Evolutionary conservation across 2,329 filamentous ascomycete species (phyloP).

Genomic region (Shiraia sp.): DNA sequence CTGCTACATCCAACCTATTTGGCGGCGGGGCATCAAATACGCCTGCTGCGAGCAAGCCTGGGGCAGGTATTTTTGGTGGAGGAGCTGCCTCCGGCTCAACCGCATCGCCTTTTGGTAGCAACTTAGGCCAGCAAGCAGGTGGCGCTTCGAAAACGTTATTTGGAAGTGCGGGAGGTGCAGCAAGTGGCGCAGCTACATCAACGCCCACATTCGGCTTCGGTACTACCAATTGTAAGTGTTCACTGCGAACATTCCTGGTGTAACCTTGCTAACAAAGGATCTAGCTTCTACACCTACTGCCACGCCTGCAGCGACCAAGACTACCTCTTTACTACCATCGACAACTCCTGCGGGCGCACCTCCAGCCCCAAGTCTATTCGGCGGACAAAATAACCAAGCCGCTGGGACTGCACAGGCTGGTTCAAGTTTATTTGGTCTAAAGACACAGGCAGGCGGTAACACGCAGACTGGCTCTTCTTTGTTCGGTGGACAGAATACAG

Average conservation of each 20-base stretch:
- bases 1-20: slow-evolving; percentile 26
- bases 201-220: slow-evolving; percentile 18
- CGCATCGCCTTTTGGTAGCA: slow-evolving; percentile 18
- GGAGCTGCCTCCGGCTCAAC: slow-evolving; percentile 29
- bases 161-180: slow-evolving; percentile 11
- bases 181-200: slow-evolving; percentile 21
- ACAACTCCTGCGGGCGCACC: slow-evolving; percentile 46
- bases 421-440: slow-evolving; percentile 25
- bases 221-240: slow-evolving; percentile 11
- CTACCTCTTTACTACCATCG: slow-evolving; percentile 38
- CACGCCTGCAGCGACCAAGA: slow-evolving; percentile 42
- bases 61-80: slow-evolving; percentile 32
- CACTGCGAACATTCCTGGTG: not conserved
- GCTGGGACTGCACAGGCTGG: slow-evolving; percentile 12
- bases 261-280: slow-evolving; percentile 11
- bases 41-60: slow-evolving; percentile 32
- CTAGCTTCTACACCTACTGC: slow-evolving; percentile 31
- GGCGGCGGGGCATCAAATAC: slow-evolving; percentile 31
- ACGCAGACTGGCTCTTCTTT: slow-evolving; percentile 10
- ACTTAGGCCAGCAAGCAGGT: slow-evolving; percentile 27
- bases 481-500: slow-evolving; percentile 22
- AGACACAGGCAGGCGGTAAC: slow-evolving; percentile 9
- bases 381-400: slow-evolving; percentile 23
- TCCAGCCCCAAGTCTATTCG: slow-evolving; percentile 36
- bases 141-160: slow-evolving; percentile 9